Conservation (phyloP, 192 early-diverging fungal genomes). For the Powellomyces hirtus region DNA sequence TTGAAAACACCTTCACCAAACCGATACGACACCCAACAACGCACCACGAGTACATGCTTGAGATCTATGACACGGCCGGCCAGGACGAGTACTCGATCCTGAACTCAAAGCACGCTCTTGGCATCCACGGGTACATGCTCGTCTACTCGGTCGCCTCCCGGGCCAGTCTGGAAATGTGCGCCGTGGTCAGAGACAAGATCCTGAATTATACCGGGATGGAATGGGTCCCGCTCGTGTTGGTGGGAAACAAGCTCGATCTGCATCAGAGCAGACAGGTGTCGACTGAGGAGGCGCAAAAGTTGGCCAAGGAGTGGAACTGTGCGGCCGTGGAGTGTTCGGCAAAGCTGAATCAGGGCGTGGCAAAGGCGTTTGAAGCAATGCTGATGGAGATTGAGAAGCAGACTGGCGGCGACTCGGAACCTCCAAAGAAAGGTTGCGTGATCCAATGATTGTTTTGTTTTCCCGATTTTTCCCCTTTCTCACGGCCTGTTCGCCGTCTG, state of each 20-base stretch:
- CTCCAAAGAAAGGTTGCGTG: constrained; percentile 54
- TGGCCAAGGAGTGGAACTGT: constrained; percentile 84
- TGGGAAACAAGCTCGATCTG: constrained; percentile 92
- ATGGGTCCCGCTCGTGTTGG: constrained; percentile 86
- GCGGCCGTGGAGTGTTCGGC: constrained; percentile 87
- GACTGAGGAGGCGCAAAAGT: constrained; percentile 68
- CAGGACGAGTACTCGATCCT: constrained; percentile 95
- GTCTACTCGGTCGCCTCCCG: constrained; percentile 87
- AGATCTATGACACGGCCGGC: constrained; percentile 95
- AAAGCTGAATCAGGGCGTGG: constrained; percentile 88
- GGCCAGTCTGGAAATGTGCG: constrained; percentile 85
- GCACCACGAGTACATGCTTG: constrained; percentile 79
- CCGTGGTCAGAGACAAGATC: constrained; percentile 91
- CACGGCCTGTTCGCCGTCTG: no score
- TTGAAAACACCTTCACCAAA: constrained; percentile 89
- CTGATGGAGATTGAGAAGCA: constrained; percentile 81
- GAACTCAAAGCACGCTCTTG: constrained; percentile 83
- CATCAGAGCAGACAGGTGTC: constrained; percentile 74
- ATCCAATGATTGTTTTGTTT: no score
- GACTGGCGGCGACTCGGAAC: constrained; percentile 52
- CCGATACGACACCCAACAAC: constrained; percentile 65
- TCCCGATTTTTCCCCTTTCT: no score
- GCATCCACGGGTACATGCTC: constrained; percentile 93
- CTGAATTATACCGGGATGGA: constrained; percentile 87
- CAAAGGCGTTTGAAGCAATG: constrained; percentile 78